Conservation (phyloP, 495 filamentous ascomycete genomes). For the Lasiosphaeris hirsuta region DNA sequence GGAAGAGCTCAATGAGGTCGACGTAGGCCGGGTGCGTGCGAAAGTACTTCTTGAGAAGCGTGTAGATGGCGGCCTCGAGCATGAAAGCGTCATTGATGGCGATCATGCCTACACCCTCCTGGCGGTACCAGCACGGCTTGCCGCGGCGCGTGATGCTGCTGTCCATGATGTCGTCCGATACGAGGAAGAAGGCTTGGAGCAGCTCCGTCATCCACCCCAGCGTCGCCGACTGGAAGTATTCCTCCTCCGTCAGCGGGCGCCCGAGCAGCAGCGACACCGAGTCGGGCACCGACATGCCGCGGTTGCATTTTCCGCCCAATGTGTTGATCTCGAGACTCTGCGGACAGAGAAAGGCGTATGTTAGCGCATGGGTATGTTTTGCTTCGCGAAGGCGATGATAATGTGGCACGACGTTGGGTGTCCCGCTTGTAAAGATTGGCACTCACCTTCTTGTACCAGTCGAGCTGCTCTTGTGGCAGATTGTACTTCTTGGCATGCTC, state of each 20-base stretch:
- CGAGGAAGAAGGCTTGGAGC: conserved; percentile 97
- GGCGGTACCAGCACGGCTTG: conserved; percentile 91
- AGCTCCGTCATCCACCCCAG: conserved; percentile 97
- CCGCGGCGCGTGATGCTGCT: conserved; percentile 86
- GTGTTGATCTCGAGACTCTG: conserved; percentile 81
- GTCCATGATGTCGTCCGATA: conserved; percentile 99
- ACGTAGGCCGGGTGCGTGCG: conserved; percentile 78
- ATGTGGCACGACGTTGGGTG: background rate
- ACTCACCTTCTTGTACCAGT: conserved; percentile 82
- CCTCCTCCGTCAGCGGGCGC: conserved; percentile 66
- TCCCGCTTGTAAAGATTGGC: background rate
- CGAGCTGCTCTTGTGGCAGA: conserved; percentile 72
- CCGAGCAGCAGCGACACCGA: conserved; percentile 75
- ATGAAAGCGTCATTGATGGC: conserved; percentile 99
- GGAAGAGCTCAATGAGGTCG: conserved; percentile 91
- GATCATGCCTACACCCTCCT: conserved; percentile 81
- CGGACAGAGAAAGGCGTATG: conserved; percentile 14
- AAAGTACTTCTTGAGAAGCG: conserved; percentile 90
- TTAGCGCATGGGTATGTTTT: conserved; percentile 15
- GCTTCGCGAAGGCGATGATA: background rate
- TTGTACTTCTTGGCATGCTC: conserved; percentile 74
- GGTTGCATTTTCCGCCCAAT: conserved; percentile 95
- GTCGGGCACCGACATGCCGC: conserved; percentile 96
- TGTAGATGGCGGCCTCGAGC: conserved; percentile 86
- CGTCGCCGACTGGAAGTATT: conserved; percentile 79